Percentiles rank a stretch among this genome's conserved stretches.
Conservation (phyloP, 768 basidiomycete genomes). For the Leccinum disarticulatum region DNA sequence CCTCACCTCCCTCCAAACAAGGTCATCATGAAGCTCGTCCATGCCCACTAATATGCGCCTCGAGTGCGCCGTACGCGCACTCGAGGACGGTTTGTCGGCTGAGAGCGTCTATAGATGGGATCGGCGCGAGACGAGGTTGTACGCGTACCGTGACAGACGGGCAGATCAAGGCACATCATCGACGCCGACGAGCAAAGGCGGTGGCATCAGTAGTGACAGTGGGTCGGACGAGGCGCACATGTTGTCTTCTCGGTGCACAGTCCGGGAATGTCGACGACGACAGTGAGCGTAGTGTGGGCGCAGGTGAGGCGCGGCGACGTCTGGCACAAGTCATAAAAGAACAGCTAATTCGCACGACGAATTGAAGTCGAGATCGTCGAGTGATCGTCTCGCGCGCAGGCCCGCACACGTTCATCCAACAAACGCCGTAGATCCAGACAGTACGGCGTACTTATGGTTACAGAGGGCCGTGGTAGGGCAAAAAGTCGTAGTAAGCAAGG, state of each 20-base stretch:
- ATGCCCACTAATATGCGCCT: slow-evolving; percentile 42
- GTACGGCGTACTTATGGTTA: too few species aligned
- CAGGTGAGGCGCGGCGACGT: not conserved
- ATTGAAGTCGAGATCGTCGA: slow-evolving; percentile 46
- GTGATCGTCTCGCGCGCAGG: slow-evolving; percentile 40
- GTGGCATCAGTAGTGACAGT: not conserved
- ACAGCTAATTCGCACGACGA: slow-evolving; percentile 58
- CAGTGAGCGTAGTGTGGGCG: slow-evolving; percentile 28
- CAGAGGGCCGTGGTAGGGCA: too few species aligned
- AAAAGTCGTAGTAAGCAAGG: too few species aligned
- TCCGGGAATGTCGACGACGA: slow-evolving; percentile 49
- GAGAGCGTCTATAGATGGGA: slow-evolving; percentile 72
- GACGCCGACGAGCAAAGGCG: slow-evolving; percentile 12
- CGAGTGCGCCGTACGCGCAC: slow-evolving; percentile 51
- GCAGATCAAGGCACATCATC: slow-evolving; percentile 8
- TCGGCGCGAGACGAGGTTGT: slow-evolving; percentile 70
- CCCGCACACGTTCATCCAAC: too few species aligned
- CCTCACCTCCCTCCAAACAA: slow-evolving; percentile 51
- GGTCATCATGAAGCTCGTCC: slow-evolving; percentile 56
- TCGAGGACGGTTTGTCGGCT: slow-evolving; percentile 62
- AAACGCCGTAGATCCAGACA: too few species aligned
- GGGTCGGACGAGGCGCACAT: slow-evolving; percentile 31
- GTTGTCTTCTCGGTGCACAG: slow-evolving; percentile 24
- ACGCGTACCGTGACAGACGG: slow-evolving; percentile 16
- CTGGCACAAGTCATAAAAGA: slow-evolving; percentile 41